Percentiles rank a stretch among this genome's conserved stretches.
These are phyloP conservation scores for Asterophora parasitica DNA, from an alignment of 768 basidiomycete genomes.

Conservation along the genomic window DNA sequence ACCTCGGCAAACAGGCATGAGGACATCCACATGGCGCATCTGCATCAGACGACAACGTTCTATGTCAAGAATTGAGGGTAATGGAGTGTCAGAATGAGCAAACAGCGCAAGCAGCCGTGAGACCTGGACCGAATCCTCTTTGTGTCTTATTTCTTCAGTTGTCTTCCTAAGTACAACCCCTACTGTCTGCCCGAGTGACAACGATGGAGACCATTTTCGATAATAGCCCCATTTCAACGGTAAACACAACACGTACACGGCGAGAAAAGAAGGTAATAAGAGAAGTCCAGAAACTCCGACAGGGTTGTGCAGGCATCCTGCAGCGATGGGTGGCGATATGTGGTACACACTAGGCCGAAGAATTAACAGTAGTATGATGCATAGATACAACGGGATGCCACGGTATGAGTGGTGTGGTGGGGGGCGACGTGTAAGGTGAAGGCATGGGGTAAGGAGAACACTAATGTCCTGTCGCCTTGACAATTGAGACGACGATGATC, in stretches of 20 bases:
- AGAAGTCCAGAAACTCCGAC: slow-evolving; percentile 11
- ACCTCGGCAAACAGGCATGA: too few relatives aligned
- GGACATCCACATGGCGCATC: too few relatives aligned
- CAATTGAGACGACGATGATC: slow-evolving; percentile 94
- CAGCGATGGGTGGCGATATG: background rate
- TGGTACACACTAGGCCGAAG: slow-evolving; percentile 9
- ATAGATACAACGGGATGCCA: slow-evolving; percentile 41
- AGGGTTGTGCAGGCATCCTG: slow-evolving; percentile 5
- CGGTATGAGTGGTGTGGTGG: slow-evolving; percentile 17
- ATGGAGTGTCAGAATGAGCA: too few relatives aligned
- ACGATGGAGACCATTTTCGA: background rate
- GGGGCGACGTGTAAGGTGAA: background rate
- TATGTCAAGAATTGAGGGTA: too few relatives aligned
- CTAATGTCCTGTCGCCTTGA: slow-evolving; percentile 71
- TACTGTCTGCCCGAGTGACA: too few relatives aligned
- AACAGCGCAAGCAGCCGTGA: too few relatives aligned
- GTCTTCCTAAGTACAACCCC: too few relatives aligned
- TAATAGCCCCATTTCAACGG: slow-evolving; percentile 7
- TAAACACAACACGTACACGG: slow-evolving; percentile 9
- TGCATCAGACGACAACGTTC: too few relatives aligned
- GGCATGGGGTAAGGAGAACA: slow-evolving; percentile 6
- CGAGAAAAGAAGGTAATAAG: slow-evolving; percentile 6
- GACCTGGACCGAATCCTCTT: too few relatives aligned
- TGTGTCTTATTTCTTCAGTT: too few relatives aligned
- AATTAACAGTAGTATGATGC: slow-evolving; percentile 20